phyloP scores from a whole-genome alignment of 768 basidiomycete species.

The Panaeolus cyanescens region DNA sequence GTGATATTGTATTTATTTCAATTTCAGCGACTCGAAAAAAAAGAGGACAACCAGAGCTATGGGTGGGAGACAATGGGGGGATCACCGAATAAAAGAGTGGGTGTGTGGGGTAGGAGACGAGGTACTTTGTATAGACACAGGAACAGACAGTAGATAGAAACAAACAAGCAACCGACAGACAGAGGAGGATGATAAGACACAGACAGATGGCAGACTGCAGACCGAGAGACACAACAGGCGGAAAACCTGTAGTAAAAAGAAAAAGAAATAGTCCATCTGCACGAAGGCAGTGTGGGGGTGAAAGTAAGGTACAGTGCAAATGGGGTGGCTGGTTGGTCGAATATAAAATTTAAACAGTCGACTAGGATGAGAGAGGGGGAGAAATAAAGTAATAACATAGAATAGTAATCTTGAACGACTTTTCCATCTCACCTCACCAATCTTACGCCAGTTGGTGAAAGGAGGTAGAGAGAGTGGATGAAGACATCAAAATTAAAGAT shows the following conservation, averaged over 20 bases:
- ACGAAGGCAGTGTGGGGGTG: not conserved
- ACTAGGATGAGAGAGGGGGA: not conserved
- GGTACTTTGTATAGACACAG: not conserved
- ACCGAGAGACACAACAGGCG: not conserved
- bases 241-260: not conserved
- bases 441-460: slow-evolving; percentile 5
- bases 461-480: slow-evolving; percentile 4
- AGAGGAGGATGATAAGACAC: not conserved
- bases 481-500: not conserved
- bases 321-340: not conserved
- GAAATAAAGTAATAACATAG: not conserved
- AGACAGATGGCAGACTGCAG: no score
- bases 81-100: not conserved
- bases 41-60: not conserved
- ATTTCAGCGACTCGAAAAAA: not conserved
- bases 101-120: not conserved
- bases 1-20: not conserved
- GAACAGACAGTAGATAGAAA: not conserved
- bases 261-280: not conserved
- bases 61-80: not conserved
- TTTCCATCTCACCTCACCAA: slow-evolving; percentile 12
- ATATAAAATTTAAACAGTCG: not conserved
- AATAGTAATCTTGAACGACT: not conserved
- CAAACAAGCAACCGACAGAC: not conserved
- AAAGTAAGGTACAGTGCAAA: not conserved